Evolutionary conservation across 176 grass and related monocot genomes (phyloP).

Genomic region (Rhynchospora tenuis): DNA sequence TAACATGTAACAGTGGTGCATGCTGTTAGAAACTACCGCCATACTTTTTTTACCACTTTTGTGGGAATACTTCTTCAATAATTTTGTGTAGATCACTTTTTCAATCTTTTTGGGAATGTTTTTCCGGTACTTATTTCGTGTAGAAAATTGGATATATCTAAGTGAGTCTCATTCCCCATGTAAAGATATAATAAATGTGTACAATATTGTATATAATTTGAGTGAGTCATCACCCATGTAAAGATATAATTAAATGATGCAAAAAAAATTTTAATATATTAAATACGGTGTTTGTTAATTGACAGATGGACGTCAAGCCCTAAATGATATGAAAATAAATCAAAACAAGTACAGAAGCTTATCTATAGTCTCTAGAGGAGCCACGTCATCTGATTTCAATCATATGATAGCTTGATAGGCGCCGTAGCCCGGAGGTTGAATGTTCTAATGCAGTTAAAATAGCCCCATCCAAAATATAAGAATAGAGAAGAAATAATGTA

Average conservation of each 20-base stretch:
- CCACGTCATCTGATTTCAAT: no score
- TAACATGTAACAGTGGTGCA: neutral
- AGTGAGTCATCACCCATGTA: no score
- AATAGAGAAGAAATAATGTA: no score
- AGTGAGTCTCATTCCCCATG: neutral
- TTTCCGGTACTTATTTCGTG: neutral
- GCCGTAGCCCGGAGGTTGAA: no score
- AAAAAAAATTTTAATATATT: neutral
- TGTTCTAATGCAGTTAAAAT: no score
- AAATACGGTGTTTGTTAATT: neutral
- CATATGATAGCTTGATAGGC: no score
- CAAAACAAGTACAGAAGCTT: neutral
- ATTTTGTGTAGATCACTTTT: no score
- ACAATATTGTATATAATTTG: no score
- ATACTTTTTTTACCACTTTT: neutral
- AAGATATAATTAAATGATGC: neutral
- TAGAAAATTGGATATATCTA: neutral
- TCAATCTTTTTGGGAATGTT: neutral
- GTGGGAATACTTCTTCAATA: neutral
- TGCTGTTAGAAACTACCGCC: neutral
- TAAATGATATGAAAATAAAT: neutral
- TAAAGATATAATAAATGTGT: neutral
- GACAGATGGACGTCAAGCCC: neutral
- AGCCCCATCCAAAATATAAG: no score
- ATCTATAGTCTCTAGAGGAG: no score